These are phyloP conservation scores for Gremmenia infestans DNA, from an alignment of 2,329 filamentous ascomycete species.

Conservation along the genomic window DNA sequence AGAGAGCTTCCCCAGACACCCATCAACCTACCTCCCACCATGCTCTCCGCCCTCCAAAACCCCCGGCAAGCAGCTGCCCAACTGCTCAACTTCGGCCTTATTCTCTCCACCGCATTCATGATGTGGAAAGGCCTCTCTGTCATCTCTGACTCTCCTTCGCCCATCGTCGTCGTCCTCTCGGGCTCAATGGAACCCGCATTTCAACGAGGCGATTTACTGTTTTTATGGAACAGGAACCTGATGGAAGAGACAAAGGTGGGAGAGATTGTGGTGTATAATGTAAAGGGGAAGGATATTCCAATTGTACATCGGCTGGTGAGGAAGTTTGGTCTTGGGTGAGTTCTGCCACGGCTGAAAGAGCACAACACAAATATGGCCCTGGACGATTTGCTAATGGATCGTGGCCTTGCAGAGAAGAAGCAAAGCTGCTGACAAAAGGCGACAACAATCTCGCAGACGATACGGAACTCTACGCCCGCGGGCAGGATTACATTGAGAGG, in stretches of 20 bases:
- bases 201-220: conserved; percentile 53
- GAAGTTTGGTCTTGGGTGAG: conserved; percentile 57
- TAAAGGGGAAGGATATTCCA: conserved; percentile 84
- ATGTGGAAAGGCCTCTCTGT: conserved; percentile 68
- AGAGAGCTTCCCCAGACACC: neutral
- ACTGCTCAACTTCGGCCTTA: conserved; percentile 67
- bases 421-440: conserved; percentile 88
- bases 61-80: conserved; percentile 63
- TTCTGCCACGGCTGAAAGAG: conserved; percentile 6
- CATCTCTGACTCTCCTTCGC: conserved; percentile 53
- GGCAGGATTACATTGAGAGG: conserved; percentile 81
- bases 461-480: conserved; percentile 80
- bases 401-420: conserved; percentile 40
- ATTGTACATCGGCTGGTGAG: conserved; percentile 93
- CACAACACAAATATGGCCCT: no score
- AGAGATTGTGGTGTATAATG: conserved; percentile 72
- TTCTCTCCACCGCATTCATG: conserved; percentile 71
- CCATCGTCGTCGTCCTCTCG: conserved; percentile 57
- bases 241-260: conserved; percentile 59
- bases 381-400: conserved; percentile 3
- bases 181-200: conserved; percentile 59
- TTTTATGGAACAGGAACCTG: conserved; percentile 52
- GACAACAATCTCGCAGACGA: conserved; percentile 96
- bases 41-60: conserved; percentile 54
- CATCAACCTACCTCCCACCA: conserved; percentile 27